Conservation (phyloP, 768 basidiomycete genomes). For the Gyrodon lividus region DNA sequence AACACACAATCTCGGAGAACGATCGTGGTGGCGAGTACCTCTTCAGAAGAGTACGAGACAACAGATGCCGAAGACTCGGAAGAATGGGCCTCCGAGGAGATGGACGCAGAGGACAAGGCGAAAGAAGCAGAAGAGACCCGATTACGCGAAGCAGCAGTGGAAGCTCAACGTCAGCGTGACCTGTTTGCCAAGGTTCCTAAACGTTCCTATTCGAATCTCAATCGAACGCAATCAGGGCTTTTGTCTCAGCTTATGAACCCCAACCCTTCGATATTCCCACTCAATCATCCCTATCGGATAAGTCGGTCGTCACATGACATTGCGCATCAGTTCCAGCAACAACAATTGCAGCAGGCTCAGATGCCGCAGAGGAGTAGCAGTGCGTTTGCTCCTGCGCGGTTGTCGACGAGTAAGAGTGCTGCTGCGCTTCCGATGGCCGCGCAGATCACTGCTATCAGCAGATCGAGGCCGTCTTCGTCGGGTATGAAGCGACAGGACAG, state of each 20-base stretch:
- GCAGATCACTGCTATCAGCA: constrained; percentile 40
- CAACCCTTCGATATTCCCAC: constrained; percentile 57
- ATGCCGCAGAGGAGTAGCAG: constrained; percentile 29
- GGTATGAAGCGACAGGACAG: constrained; percentile 25
- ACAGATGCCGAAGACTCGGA: constrained; percentile 57
- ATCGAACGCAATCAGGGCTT: constrained; percentile 53
- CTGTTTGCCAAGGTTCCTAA: constrained; percentile 70
- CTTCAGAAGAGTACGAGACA: constrained; percentile 49
- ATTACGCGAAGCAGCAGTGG: constrained; percentile 55
- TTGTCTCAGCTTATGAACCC: constrained; percentile 73
- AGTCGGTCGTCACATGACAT: constrained; percentile 52
- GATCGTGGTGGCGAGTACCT: constrained; percentile 48
- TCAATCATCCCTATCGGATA: constrained; percentile 56
- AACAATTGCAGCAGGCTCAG: constrained; percentile 20
- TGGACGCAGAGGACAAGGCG: constrained; percentile 36
- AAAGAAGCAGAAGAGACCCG: constrained; percentile 32
- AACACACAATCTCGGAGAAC: constrained; percentile 36
- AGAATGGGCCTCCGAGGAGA: constrained; percentile 63
- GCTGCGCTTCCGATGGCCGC: constrained; percentile 60
- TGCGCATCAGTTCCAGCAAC: constrained; percentile 22
- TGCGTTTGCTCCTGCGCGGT: constrained; percentile 33
- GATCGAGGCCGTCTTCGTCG: constrained; percentile 25
- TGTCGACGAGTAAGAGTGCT: constrained; percentile 54
- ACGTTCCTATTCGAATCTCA: constrained; percentile 60
- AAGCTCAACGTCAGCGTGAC: constrained; percentile 64